These are phyloP conservation scores for Aristolochia fimbriata DNA, from an alignment of 164 flowering plant species.

Conservation along the genomic window DNA sequence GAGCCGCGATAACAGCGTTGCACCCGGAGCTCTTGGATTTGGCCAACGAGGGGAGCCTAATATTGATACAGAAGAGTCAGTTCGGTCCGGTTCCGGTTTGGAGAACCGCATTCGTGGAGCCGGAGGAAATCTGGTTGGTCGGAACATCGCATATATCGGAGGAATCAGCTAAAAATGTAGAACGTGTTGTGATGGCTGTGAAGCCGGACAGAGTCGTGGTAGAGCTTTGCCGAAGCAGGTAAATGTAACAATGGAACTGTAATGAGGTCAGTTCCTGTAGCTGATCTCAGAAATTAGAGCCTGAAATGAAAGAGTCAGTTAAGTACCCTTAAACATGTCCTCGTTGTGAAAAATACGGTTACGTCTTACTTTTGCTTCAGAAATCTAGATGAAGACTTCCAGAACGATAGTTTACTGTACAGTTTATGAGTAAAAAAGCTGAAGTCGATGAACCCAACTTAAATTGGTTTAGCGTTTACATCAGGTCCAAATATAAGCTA, in stretches of 20 bases:
- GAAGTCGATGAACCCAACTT: too few species aligned
- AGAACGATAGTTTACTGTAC: too few species aligned
- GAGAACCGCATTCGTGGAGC: constrained; percentile 80
- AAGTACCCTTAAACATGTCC: too few species aligned
- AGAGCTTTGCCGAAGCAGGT: constrained; percentile 97
- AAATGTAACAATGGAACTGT: constrained; percentile 15
- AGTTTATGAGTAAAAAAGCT: too few species aligned
- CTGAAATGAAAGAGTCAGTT: too few species aligned
- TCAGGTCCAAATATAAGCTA: too few species aligned
- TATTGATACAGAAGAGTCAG: constrained; percentile 46
- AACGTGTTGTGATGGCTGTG: constrained; percentile 56
- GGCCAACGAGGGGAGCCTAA: constrained; percentile 55
- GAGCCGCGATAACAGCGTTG: constrained; percentile 24
- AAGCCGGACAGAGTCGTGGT: constrained; percentile 90
- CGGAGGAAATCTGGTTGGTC: constrained; percentile 75
- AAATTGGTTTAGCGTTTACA: too few species aligned
- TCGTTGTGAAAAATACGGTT: too few species aligned
- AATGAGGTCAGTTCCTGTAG: too few species aligned
- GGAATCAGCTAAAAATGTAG: constrained; percentile 51
- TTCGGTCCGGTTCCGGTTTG: constrained; percentile 81
- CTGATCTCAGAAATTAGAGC: too few species aligned
- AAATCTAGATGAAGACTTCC: too few species aligned
- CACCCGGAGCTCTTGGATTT: constrained; percentile 69
- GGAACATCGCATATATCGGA: constrained; percentile 63
- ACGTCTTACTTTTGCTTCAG: too few species aligned